Percentiles rank a stretch among this genome's conserved stretches.
Evolutionary conservation across 2,329 filamentous ascomycete genomes (phyloP).

Genomic region (Penicillium occitanis): DNA sequence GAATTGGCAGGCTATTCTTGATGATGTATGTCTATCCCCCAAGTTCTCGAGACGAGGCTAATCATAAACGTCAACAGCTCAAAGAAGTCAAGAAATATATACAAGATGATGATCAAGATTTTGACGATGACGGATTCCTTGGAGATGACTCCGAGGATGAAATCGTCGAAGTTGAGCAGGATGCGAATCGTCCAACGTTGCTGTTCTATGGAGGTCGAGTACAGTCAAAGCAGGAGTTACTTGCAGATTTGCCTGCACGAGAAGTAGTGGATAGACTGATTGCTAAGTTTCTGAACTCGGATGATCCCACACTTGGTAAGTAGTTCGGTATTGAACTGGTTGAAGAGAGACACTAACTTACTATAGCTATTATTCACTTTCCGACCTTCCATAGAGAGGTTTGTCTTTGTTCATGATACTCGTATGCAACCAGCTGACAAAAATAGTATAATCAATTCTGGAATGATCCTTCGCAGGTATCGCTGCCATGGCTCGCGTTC

Average conservation of each 20-base stretch:
- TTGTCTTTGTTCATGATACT: slow-evolving; percentile 28
- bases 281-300: slow-evolving; percentile 35
- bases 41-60: not conserved
- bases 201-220: slow-evolving; percentile 31
- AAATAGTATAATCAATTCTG: slow-evolving; percentile 35
- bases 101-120: slow-evolving; percentile 11
- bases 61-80: slow-evolving; percentile 27
- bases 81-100: slow-evolving; percentile 37
- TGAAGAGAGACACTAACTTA: not conserved
- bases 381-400: slow-evolving; percentile 36
- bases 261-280: slow-evolving; percentile 36
- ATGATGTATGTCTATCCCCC: slow-evolving; percentile 32
- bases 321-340: not conserved
- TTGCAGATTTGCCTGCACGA: slow-evolving; percentile 34
- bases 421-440: not conserved
- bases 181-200: slow-evolving; percentile 29
- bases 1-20: slow-evolving; percentile 40
- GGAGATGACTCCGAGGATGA: slow-evolving; percentile 28
- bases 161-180: slow-evolving; percentile 24
- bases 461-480: slow-evolving; percentile 28
- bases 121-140: not conserved
- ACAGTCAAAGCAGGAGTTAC: slow-evolving; percentile 33
- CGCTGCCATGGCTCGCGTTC: slow-evolving; percentile 34
- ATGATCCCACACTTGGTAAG: slow-evolving; percentile 35
- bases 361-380: slow-evolving; percentile 32